Evolutionary conservation across 768 basidiomycete species (phyloP), one percentile per base, ranked within the genome.

Genomic region (Lactarius sanguifluus): DNA sequence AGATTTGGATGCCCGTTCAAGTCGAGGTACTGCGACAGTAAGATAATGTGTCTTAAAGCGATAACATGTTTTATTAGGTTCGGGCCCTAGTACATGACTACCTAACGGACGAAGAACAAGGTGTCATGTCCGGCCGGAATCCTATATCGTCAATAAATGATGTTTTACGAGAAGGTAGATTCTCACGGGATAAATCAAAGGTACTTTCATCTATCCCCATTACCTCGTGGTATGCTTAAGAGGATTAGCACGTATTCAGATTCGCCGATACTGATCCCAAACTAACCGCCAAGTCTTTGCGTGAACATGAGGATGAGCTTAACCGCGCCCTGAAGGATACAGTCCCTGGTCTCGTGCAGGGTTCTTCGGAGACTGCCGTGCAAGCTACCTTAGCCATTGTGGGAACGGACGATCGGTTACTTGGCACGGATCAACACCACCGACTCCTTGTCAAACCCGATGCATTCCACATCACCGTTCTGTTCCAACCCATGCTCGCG

Each of bases 81-180:
- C 88, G 90, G 65, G 88, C 84, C 6, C 76, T 98, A 4, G 84
- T 98, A 47, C 84, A 86, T 64, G 93, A 95, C 76, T 98, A 98
- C 78, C 81, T 99, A 2, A 90, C 88, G n/a, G 92, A 95, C 76
- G 95, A 96, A 70, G 90, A 93, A 68, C 88, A 88, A 77, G 90
- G 90, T 10, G 82, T 86, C 6, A 82, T 86, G 10, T 82, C 91
- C 25, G 88, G 91, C 7, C 83, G 94, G 55, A 94, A 96, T 75
- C 92, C 93, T 8, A 90, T 98, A 67, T 87, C 88, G 0, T 94
- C 96, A 1, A 94, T 98, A 75, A 97, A 96, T 71, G 97, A 98
- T 71, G 88, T 93, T 16, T 82, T 99, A 45, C 85, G 94, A 18
- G 92, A 93, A 62, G 91, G 92, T 41, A 89, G 86, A 71, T 86